Base-by-base conservation (phyloP, 768 basidiomycete species). In the Kwoniella shandongensis region DNA sequence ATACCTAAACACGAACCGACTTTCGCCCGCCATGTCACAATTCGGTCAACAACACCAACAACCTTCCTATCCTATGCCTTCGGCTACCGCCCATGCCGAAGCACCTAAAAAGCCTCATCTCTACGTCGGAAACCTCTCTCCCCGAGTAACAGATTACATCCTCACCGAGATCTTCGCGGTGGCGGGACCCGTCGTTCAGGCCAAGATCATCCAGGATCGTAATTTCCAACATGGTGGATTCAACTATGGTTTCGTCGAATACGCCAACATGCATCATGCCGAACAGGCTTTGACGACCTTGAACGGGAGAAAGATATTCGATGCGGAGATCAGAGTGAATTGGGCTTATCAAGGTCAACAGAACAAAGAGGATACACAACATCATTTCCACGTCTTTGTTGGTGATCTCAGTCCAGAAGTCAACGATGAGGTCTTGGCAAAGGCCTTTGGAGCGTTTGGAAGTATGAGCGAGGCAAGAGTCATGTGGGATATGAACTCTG, bases 401-500 rank as follows among this genome's bases (percentile, higher is more conserved):
- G 96, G 96, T n/a, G 96, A 99, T 80, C 88, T 99, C 70, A 91
- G 89, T 67, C 94, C 96, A 22, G 96, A 99, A 77, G 93, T 99
- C 75, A 98, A 91, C 76, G 96, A 99, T 70, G 92, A 93, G 17
- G 91, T 97, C 52, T 86, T 99, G 62, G 87, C 81, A 56, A 97
- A 98, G 80, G 96, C 96, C 6, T 99, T 99, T 81, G 86, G 85
- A 69, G 94, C 94, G 36, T 99, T 99, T 76, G 93, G 92, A 29
- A 88, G 88, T 60, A 83, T 99, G 79, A 93, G 91, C 49, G 96
- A 99, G 78, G 94, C 94, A 47, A 85, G 96, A 30, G 96, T 98
- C 59, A 98, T 98, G 94, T 98, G 94, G 94, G 96, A 99, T 77
- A 97, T 98, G 91, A 96, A 93, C 79, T 94, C 93, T 51, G 96